Conservation (phyloP, 768 basidiomycete genomes). For the Saitozyma podzolica region DNA sequence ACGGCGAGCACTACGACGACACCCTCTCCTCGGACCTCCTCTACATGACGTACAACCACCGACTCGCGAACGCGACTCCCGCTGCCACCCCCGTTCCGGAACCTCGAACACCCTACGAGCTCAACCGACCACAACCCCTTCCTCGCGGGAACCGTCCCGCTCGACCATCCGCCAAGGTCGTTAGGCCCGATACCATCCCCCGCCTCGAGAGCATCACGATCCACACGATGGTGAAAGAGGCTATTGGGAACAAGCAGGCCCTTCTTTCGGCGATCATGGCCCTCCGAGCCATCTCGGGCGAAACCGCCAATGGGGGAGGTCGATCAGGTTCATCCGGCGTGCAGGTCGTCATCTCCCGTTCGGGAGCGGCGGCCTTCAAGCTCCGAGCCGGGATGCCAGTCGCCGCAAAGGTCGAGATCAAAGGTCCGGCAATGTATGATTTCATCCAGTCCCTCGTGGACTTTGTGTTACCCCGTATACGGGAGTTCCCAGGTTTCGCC, state of each 20-base stretch:
- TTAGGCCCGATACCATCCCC: slow-evolving; percentile 69
- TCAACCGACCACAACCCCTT: slow-evolving; percentile 72
- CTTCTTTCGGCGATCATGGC: slow-evolving; percentile 85
- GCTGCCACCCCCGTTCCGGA: slow-evolving; percentile 52
- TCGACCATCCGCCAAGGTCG: slow-evolving; percentile 60
- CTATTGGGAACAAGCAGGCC: slow-evolving; percentile 66
- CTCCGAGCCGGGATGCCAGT: slow-evolving; percentile 76
- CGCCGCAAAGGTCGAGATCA: slow-evolving; percentile 86
- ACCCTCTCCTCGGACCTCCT: slow-evolving; percentile 83
- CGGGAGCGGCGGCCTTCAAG: slow-evolving; percentile 70
- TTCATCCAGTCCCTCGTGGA: slow-evolving; percentile 85
- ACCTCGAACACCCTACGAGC: slow-evolving; percentile 72
- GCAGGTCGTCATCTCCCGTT: slow-evolving; percentile 61
- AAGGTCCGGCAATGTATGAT: slow-evolving; percentile 90
- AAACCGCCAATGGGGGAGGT: slow-evolving; percentile 72
- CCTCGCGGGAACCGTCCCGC: slow-evolving; percentile 63
- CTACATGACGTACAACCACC: slow-evolving; percentile 90
- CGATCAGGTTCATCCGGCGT: slow-evolving; percentile 71
- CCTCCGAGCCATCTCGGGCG: slow-evolving; percentile 80
- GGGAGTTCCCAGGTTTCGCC: slow-evolving; percentile 82
- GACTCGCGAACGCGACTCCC: slow-evolving; percentile 51
- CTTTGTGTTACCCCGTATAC: slow-evolving; percentile 89
- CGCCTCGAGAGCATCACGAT: slow-evolving; percentile 79
- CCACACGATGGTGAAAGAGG: slow-evolving; percentile 82
- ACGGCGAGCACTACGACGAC: slow-evolving; percentile 77